Percentiles rank a stretch among this genome's conserved stretches.
Conservation (phyloP, 768 basidiomycete species). For the Boletus subcaerulescens region DNA sequence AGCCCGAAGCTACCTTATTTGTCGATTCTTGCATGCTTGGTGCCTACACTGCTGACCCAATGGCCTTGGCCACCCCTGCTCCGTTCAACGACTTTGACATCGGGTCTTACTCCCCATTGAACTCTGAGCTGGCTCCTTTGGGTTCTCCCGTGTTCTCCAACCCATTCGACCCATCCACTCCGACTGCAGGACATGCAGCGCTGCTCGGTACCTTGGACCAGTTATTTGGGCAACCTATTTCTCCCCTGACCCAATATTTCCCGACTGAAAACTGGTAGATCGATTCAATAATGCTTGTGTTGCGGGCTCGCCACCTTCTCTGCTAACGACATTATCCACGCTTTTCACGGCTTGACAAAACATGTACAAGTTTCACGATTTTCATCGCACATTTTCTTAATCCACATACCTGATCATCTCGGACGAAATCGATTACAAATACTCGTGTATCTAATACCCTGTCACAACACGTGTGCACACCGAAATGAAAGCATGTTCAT, state of each 20-base stretch:
- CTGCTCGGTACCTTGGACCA: constrained; percentile 27
- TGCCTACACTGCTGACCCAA: constrained; percentile 7
- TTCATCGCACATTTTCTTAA: neutral
- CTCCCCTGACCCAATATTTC: constrained; percentile 18
- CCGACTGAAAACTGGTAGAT: constrained; percentile 16
- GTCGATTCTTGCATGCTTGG: constrained; percentile 26
- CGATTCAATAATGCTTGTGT: neutral
- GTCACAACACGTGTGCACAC: neutral
- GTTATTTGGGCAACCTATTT: constrained; percentile 30
- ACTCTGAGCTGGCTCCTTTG: constrained; percentile 10
- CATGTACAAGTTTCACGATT: neutral
- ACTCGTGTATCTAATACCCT: constrained; percentile 22
- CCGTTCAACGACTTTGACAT: constrained; percentile 10
- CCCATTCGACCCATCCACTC: constrained; percentile 21
- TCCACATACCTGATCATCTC: constrained; percentile 7
- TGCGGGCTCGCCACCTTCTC: neutral
- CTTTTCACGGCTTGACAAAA: neutral
- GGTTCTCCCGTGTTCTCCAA: constrained; percentile 32
- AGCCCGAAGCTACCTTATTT: constrained; percentile 28
- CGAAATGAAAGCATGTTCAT: constrained; percentile 3
- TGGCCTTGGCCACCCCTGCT: constrained; percentile 1
- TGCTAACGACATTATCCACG: neutral
- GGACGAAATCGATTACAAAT: constrained; percentile 7
- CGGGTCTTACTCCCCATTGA: constrained; percentile 5
- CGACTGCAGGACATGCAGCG: constrained; percentile 2